Percentiles rank a stretch among this genome's conserved stretches.
Conservation (phyloP, 1,284 basidiomycete genomes). For the Cutaneotrichosporon sp. region DNA sequence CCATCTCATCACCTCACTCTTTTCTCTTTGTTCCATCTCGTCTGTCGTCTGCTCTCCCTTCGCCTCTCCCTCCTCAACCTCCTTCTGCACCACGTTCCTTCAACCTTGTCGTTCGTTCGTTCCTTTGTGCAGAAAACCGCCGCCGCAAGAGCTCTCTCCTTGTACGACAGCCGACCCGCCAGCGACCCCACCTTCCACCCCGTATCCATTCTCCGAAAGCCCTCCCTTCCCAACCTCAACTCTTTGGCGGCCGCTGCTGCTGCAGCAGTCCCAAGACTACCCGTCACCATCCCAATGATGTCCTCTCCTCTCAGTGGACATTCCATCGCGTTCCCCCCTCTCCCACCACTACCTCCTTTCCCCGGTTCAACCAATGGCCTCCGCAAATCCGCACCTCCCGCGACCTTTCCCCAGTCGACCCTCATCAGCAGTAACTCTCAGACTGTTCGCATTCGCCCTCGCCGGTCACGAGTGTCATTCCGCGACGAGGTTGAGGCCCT, state of each 20-base stretch:
- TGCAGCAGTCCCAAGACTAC: not conserved
- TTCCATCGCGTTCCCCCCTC: conserved; percentile 13
- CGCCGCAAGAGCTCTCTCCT: not conserved
- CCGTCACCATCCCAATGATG: not conserved
- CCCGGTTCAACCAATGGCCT: not conserved
- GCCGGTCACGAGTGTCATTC: conserved; percentile 17
- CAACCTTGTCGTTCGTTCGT: not conserved
- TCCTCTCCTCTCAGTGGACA: not conserved
- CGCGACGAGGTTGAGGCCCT: conserved; percentile 15
- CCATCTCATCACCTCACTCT: not conserved
- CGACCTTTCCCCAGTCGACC: not conserved
- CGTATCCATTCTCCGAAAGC: conserved; percentile 18
- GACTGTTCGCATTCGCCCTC: not conserved
- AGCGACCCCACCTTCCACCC: conserved; percentile 1
- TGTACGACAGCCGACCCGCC: not conserved
- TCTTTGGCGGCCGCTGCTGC: not conserved
- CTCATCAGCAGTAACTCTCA: not conserved
- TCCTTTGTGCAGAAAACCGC: not conserved
- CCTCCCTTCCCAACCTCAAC: conserved; percentile 8
- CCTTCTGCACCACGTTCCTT: not conserved
- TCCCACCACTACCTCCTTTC: conserved; percentile 15
- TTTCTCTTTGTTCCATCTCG: not conserved
- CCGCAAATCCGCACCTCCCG: conserved; percentile 10
- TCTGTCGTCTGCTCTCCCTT: too few species aligned
- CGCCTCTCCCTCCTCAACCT: not conserved